Base-by-base conservation (phyloP, 495 filamentous ascomycete genomes). In the Penicillium macrosclerotiorum region DNA sequence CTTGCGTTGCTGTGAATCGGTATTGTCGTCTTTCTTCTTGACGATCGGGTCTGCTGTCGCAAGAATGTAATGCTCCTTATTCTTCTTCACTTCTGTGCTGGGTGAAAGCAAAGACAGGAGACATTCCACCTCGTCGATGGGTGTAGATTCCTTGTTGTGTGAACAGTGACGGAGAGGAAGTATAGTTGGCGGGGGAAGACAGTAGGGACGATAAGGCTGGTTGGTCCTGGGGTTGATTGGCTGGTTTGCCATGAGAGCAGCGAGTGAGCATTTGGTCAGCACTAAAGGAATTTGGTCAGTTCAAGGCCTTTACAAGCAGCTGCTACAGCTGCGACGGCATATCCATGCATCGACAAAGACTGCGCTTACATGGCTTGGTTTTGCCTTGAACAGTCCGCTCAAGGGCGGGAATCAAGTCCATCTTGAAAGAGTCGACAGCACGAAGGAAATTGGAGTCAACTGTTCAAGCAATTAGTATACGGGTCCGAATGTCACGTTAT, bases 61-160 rank as follows among this genome's bases (percentile, higher is more conserved):
- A 17, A 96, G 84, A 16, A 90, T 84, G 65, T 96, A 97, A 37
- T 90, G 78, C 60, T 96, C 83, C 60, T 91, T 95, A 62, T 99
- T 99, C 55, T 80, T 64, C 49, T 72, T 73, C 1, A 40, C 47
- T 2, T 71, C 69, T 13, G 68, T 62, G 52, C 85, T 86, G 0
- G 88, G 85, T 53, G 89, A 89, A 1, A 96, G 81, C 3, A 93
- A 82, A 0, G 78, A 83, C 35, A 80, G 71, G 18, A 96, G 71
- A 62, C 94, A 99, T 49, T 89, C 88, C 18, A 79, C 62, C 47
- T 90, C 81, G 30, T 81, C 74, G 44, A 95, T 81, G 1, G 91
- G 86, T 36, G 85, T 73, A 8, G 87, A 79, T 44, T 92, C 83
- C 43, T 82, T 83, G 60, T 93, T 84, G 67, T 99, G 93, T 33